A percentile compares a stretch with the other conserved stretches of the same genome.
Conservation (phyloP, 1,139 yeast genomes). For the Yamadazyma pseudoaaseri region DNA sequence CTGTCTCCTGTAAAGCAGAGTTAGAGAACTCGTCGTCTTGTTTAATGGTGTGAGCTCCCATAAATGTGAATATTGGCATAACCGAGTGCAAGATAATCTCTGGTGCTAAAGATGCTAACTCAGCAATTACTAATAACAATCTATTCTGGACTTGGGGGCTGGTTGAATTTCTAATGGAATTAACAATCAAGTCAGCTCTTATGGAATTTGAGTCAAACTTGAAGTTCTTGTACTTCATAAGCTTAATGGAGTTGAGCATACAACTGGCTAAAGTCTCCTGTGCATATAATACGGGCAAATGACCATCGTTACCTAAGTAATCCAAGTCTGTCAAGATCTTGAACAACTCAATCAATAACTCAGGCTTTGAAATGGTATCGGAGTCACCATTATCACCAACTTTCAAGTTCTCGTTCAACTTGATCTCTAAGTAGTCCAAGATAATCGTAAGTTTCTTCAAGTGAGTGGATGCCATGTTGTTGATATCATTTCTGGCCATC, state of each 20-base stretch:
- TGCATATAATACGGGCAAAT: constrained; percentile 84
- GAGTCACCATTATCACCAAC: constrained; percentile 4
- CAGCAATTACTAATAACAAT: constrained; percentile 78
- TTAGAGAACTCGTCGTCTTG: constrained; percentile 96
- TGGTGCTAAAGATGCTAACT: constrained; percentile 84
- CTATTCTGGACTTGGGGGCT: constrained; percentile 96
- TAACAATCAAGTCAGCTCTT: constrained; percentile 87
- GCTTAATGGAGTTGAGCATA: constrained; percentile 68
- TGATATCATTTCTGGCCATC: constrained; percentile 68
- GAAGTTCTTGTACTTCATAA: constrained; percentile 37
- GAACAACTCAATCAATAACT: constrained; percentile 58
- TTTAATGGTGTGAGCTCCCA: constrained; percentile 97
- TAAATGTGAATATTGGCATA: constrained; percentile 97
- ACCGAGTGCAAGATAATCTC: constrained; percentile 92
- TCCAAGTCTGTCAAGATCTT: constrained; percentile 80
- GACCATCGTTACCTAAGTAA: constrained; percentile 86
- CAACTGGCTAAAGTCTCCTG: constrained; percentile 90
- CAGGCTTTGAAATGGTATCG: constrained; percentile 38
- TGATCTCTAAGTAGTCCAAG: constrained; percentile 72
- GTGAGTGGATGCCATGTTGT: constrained; percentile 73
- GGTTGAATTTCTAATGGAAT: constrained; percentile 82
- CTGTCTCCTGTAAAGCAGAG: constrained; percentile 90
- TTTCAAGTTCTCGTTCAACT: constrained; percentile 23
- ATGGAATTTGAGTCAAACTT: constrained; percentile 63
- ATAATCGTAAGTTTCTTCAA: constrained; percentile 75